Base-by-base conservation (phyloP, 1,284 basidiomycete genomes). In the Quambalaria eucalypti region DNA sequence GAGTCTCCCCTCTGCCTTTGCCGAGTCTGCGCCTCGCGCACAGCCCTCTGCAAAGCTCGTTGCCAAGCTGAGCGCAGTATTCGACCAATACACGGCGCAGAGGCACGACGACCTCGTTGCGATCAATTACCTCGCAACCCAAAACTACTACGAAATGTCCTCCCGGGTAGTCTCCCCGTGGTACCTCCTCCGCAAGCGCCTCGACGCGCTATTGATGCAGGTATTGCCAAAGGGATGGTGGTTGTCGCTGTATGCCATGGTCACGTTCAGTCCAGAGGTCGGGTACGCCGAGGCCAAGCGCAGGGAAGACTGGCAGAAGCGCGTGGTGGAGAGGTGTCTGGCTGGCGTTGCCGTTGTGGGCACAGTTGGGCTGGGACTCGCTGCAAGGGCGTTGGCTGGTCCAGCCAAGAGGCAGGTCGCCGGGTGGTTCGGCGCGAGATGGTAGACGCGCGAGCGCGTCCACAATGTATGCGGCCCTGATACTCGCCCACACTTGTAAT, bases 111-210 rank as follows among this genome's bases (percentile, higher is more conserved):
- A 97, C 79, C 81, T 97, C 42, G 79, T 87, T 52, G 89, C 92
- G 48, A 97, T 97, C 67, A 85, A 83, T 74, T 83, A 90, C 69
- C 82, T 98, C 42, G 93, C 93, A 2, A 87, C 92, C 84, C 82
- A 86, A 65, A 97, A 98, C 79, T 98, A 96, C 77, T 82, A 85
- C 67, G 92, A 96, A 78, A 97, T 98, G 93, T 84, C 90, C 58
- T 88, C 92, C 74, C 82, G 84, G 55, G 92, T 97, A 59, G 86
- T 89, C 28, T 89, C 86, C 36, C 84, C 85, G 39, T 74, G 82
- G 48, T 92, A 91, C 79, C 81, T 87, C 55, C 79, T 92, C 68
- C 85, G 85, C 70, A 88, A 90, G 76, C 80, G 82, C 44, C 76
- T 97, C 57, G 91, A 97, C 78, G 71, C 66, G 10, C 38, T 79